phyloP scores from a whole-genome alignment of 2,329 filamentous ascomycete species.

The Trichoderma pleuroti region DNA sequence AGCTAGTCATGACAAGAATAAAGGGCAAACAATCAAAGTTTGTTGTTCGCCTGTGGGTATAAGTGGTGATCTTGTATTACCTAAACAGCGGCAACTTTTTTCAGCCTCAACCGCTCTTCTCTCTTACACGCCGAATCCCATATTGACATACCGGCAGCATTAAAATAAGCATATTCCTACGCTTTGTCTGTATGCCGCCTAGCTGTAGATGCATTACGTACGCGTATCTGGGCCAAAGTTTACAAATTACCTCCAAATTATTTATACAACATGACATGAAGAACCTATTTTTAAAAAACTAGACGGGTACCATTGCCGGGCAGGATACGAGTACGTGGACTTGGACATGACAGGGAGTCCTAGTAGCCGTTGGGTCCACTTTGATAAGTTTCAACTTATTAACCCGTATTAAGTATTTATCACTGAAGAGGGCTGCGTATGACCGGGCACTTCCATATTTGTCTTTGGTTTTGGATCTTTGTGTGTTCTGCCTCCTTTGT shows the following conservation, averaged over 20 bases:
- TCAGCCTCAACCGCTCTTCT: neutral
- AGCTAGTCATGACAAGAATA: neutral
- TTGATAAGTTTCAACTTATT: neutral
- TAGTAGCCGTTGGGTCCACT: neutral
- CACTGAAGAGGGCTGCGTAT: neutral
- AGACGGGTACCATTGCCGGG: neutral
- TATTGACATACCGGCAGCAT: neutral
- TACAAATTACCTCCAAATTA: neutral
- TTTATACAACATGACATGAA: neutral
- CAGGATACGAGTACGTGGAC: neutral
- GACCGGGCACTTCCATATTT: no score
- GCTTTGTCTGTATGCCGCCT: neutral
- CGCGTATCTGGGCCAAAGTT: neutral
- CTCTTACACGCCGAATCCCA: neutral
- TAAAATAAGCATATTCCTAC: neutral
- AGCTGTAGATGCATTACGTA: neutral
- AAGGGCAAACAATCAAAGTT: neutral
- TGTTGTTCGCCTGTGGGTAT: neutral
- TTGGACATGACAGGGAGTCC: neutral
- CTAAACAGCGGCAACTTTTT: neutral
- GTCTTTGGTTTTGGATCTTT: neutral
- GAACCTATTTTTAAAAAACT: neutral
- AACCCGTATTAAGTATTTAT: neutral
- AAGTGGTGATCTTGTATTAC: neutral
- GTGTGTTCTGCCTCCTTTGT: neutral